phyloP scores from a whole-genome alignment of 2,329 filamentous ascomycete species.

The Rutstroemia sp. region DNA sequence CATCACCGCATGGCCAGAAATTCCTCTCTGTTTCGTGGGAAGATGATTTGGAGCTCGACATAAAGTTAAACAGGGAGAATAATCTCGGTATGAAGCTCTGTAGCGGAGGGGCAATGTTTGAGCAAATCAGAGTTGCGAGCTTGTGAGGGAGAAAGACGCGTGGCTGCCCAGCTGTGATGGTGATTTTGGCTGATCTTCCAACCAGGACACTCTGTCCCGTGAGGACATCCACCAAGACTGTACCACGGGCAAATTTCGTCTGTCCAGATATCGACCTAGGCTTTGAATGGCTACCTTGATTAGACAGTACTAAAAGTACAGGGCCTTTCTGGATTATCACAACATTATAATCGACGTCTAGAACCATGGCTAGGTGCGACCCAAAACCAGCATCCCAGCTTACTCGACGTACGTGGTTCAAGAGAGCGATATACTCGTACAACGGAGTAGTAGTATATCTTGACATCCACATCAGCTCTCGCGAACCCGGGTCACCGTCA shows the following conservation, averaged over 20 bases:
- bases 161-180: constrained; percentile 7
- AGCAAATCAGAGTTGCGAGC: constrained; percentile 8
- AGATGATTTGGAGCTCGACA: background rate
- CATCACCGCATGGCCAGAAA: too few species aligned
- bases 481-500: constrained; percentile 32
- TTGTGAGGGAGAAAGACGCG: constrained; percentile 10
- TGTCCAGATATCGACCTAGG: constrained; percentile 1
- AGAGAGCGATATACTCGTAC: constrained; percentile 12
- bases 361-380: constrained; percentile 8
- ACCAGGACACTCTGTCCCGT: constrained; percentile 13
- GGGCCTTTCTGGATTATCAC: constrained; percentile 12
- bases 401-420: constrained; percentile 12
- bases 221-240: constrained; percentile 13
- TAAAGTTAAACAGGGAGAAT: background rate
- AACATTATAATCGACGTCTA: constrained; percentile 7
- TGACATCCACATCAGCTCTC: constrained; percentile 36
- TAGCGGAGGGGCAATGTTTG: constrained; percentile 5
- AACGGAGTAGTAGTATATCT: constrained; percentile 31
- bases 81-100: background rate
- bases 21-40: too few species aligned
- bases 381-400: constrained; percentile 14
- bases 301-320: constrained; percentile 15
- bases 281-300: constrained; percentile 9
- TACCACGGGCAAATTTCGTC: constrained; percentile 10
- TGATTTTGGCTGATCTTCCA: constrained; percentile 8